These are phyloP conservation scores for Lathyrus oleraceus DNA, from an alignment of 306 rosid genomes.

Conservation along the genomic window DNA sequence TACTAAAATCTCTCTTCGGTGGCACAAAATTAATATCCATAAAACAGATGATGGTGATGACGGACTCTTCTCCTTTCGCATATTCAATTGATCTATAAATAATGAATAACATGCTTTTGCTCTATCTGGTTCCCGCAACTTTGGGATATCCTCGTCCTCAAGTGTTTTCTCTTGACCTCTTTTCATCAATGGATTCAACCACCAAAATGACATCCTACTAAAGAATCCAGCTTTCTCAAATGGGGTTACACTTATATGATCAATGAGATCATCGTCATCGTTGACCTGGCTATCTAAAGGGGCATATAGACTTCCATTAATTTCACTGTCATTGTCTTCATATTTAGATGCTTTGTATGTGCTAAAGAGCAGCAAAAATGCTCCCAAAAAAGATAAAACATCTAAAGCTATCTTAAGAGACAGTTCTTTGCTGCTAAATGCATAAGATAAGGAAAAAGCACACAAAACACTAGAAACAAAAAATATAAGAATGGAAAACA, in stretches of 20 bases:
- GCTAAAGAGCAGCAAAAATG: slow-evolving; percentile 39
- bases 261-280: slow-evolving; percentile 30
- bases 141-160: slow-evolving; percentile 67
- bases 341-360: slow-evolving; percentile 30
- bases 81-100: slow-evolving; percentile 47
- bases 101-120: slow-evolving; percentile 56
- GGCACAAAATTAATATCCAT: slow-evolving; percentile 53
- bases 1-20: slow-evolving; percentile 55
- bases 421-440: slow-evolving; percentile 24
- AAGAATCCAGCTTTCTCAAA: slow-evolving; percentile 61
- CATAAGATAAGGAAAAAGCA: slow-evolving; percentile 42
- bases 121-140: slow-evolving; percentile 46
- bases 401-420: slow-evolving; percentile 40
- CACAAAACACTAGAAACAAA: slow-evolving; percentile 39
- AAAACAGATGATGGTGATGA: slow-evolving; percentile 45
- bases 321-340: slow-evolving; percentile 35
- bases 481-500: slow-evolving; percentile 36
- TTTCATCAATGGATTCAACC: slow-evolving; percentile 78
- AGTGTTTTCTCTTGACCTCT: slow-evolving; percentile 57
- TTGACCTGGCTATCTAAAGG: slow-evolving; percentile 46
- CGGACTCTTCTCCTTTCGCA: slow-evolving; percentile 33
- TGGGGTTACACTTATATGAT: slow-evolving; percentile 38
- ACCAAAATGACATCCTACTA: slow-evolving; percentile 58
- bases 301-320: slow-evolving; percentile 37
- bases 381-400: slow-evolving; percentile 38